Evolutionary conservation across 208 protist genomes (phyloP), one percentile per base, ranked within the genome.

Genomic region (Trypanosoma conorhini): DNA sequence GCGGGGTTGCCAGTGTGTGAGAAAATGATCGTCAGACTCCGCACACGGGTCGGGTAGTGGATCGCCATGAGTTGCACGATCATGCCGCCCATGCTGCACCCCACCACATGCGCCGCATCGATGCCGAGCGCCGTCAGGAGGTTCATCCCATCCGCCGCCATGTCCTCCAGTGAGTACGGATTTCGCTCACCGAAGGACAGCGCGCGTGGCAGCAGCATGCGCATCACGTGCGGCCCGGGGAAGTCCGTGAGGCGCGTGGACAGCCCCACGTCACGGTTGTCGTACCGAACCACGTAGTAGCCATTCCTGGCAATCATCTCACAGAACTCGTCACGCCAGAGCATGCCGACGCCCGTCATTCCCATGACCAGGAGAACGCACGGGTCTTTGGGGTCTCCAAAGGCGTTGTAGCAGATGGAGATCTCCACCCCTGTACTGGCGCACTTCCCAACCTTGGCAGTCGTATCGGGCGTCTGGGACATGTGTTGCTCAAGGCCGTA

Each of bases 61-160:
- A 92, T 88, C 5, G 80, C 80, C 66, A 93, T 80, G 38, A 81
- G 68, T 72, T 96, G 90, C 48, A 74, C 86, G 66, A 96, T 88
- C 87, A 93, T 91, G 31, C 87, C 90, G 28, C 90, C 90, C 83
- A 96, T 93, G 48, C 80, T 88, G 46, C 76, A 48, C 21, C 87
- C 90, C 35, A 93, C 71, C n/a, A 93, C 33, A 67, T 93, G 87
- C 13, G 85, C 88, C 48, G 80, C 66, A 19, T 67, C n/a, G 44
- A 93, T 82, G 5, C 76, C 62, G 5, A 96, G 72, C 22, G 74
- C 67, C 4, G 62, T 72, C 42, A 96, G 70, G 52, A 96, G 72
- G 26, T 80, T 79, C 22, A 91, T 75, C 0, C 61, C 87, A 72
- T 96, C 90, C 7, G 70, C 67, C 24, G 83, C 85, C 77, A 96